A percentile compares a stretch with the other conserved stretches of the same genome.
These are phyloP conservation scores for Talaromyces rugulosus DNA, from an alignment of 2,329 filamentous ascomycete species.

Conservation along the genomic window DNA sequence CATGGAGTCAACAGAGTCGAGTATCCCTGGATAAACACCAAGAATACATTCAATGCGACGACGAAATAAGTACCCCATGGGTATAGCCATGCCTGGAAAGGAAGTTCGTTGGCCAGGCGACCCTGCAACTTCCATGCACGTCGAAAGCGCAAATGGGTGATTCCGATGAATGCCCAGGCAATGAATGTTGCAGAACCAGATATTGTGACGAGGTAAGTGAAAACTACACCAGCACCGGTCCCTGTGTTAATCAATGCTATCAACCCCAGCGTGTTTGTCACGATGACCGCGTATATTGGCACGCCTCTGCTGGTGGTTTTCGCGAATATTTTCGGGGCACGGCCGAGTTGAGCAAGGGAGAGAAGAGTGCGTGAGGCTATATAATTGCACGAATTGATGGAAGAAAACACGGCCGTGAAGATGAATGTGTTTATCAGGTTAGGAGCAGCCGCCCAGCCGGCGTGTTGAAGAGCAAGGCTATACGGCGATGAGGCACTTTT, in stretches of 20 bases:
- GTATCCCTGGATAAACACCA: constrained; percentile 9
- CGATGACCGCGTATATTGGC: constrained; percentile 39
- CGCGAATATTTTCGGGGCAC: constrained; percentile 40
- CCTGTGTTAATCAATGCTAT: constrained; percentile 67
- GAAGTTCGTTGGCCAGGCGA: constrained; percentile 4
- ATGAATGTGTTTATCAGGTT: constrained; percentile 38
- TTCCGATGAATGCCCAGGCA: constrained; percentile 10
- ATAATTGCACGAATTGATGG: constrained; percentile 39
- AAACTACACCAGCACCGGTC: constrained; percentile 56
- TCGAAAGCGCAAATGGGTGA: constrained; percentile 9
- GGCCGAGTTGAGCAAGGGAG: constrained; percentile 52
- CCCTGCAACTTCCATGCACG: constrained; percentile 10
- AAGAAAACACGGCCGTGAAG: constrained; percentile 37
- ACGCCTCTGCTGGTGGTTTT: constrained; percentile 38
- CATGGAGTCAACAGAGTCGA: constrained; percentile 6
- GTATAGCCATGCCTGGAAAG: constrained; percentile 8
- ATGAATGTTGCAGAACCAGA: constrained; percentile 18
- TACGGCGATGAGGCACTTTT: constrained; percentile 35
- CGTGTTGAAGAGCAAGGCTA: constrained; percentile 37
- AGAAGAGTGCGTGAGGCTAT: constrained; percentile 62
- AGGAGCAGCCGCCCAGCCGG: constrained; percentile 31
- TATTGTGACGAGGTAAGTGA: constrained; percentile 40
- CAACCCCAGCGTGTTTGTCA: constrained; percentile 52
- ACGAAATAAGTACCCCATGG: constrained; percentile 10
- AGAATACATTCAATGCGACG: constrained; percentile 6